phyloP scores from a whole-genome alignment of 2,329 filamentous ascomycete genomes.

The Hymenotorrendiella dingleyae region DNA sequence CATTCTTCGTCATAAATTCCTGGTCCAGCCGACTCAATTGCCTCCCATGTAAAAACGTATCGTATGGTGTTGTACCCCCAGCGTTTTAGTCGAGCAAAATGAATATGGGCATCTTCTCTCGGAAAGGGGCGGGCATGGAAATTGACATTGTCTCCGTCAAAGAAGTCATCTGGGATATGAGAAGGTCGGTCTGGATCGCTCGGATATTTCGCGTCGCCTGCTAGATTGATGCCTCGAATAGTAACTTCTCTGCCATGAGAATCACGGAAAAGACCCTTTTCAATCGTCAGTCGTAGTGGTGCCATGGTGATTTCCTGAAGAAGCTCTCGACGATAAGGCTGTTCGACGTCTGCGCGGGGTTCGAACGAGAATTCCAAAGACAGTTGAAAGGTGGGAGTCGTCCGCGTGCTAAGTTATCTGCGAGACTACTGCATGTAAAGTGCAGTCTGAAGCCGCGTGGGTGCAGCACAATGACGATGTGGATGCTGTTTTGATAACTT shows the following conservation, averaged over 20 bases:
- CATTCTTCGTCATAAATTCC: conserved; percentile 91
- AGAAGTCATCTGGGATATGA: conserved; percentile 73
- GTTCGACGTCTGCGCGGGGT: too few species aligned
- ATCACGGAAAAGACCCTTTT: conserved; percentile 82
- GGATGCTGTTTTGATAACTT: too few species aligned
- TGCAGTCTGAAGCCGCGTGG: too few species aligned
- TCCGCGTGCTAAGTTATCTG: too few species aligned
- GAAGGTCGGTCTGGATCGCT: conserved; percentile 76
- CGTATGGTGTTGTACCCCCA: conserved; percentile 96
- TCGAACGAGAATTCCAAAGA: too few species aligned
- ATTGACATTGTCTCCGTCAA: conserved; percentile 84
- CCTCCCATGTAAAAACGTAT: conserved; percentile 98
- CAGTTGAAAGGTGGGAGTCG: too few species aligned
- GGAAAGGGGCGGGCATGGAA: conserved; percentile 85
- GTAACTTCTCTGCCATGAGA: conserved; percentile 75
- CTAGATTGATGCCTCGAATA: conserved; percentile 89
- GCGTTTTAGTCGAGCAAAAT: conserved; percentile 79
- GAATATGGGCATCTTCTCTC: conserved; percentile 72
- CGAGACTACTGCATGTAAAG: too few species aligned
- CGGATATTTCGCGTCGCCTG: conserved; percentile 85
- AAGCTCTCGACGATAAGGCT: too few species aligned
- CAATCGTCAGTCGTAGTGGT: conserved; percentile 71
- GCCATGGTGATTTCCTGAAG: conserved; percentile 63
- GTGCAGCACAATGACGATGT: too few species aligned
- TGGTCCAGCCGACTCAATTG: conserved; percentile 88